A percentile compares a stretch with the other conserved stretches of the same genome.
phyloP scores from a whole-genome alignment of 1,284 basidiomycete species.

The Marasmius tenuissimus region DNA sequence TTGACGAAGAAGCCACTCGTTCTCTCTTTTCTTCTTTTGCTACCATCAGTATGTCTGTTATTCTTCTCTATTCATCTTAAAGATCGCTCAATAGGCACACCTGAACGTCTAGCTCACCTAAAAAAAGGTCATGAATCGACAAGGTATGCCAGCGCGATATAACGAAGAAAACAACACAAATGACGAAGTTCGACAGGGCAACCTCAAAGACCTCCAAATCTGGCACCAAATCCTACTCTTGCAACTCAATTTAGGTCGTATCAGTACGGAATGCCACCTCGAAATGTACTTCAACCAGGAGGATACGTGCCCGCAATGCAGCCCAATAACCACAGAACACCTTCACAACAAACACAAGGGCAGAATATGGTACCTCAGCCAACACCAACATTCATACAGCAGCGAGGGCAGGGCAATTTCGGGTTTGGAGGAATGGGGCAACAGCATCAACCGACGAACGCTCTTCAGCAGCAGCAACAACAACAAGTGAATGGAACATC shows the following conservation, averaged over 20 bases:
- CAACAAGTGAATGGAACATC: constrained; percentile 51
- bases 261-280: constrained; percentile 64
- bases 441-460: constrained; percentile 39
- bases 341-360: constrained; percentile 47
- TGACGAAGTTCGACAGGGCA: constrained; percentile 49
- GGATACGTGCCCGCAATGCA: constrained; percentile 53
- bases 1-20: too few relatives aligned
- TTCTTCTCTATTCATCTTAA: neutral
- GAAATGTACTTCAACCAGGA: constrained; percentile 49
- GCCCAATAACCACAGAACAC: constrained; percentile 54
- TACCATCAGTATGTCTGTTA: neutral
- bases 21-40: too few relatives aligned
- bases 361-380: constrained; percentile 60
- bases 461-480: constrained; percentile 45
- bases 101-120: neutral
- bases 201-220: constrained; percentile 73
- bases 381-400: constrained; percentile 62
- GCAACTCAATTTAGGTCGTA: constrained; percentile 65
- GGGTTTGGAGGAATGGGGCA: constrained; percentile 59
- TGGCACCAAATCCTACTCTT: constrained; percentile 63
- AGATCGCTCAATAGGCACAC: neutral
- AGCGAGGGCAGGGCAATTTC: constrained; percentile 55
- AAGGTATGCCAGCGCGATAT: constrained; percentile 32
- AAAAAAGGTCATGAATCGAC: constrained; percentile 45
- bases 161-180: neutral